These are phyloP conservation scores for Brassica incana DNA, from an alignment of 345 rosid genomes.

Conservation along the genomic window DNA sequence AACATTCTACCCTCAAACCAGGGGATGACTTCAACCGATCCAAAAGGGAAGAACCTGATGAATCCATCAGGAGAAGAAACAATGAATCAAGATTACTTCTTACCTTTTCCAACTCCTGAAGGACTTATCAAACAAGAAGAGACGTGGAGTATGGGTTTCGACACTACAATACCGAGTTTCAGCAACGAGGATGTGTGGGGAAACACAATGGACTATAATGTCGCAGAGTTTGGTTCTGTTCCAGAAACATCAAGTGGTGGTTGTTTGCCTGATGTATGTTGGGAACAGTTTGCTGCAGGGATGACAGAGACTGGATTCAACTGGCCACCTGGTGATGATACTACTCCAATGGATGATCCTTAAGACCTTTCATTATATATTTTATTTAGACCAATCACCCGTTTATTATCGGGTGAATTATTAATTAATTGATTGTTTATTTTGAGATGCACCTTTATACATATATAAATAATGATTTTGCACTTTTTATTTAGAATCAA, in stretches of 20 bases:
- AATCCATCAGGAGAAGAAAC: constrained; percentile 41
- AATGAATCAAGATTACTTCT: constrained; percentile 48
- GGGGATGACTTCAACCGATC: constrained; percentile 38
- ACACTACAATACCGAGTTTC: constrained; percentile 46
- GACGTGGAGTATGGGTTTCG: constrained; percentile 66
- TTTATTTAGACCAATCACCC: constrained; percentile 6
- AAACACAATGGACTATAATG: constrained; percentile 45
- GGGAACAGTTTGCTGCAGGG: constrained; percentile 62
- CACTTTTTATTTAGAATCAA: constrained; percentile 13
- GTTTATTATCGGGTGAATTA: constrained; percentile 26
- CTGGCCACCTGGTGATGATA: constrained; percentile 50
- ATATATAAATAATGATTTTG: constrained; percentile 8
- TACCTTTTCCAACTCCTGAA: constrained; percentile 49
- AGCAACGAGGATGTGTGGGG: constrained; percentile 56
- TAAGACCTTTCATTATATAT: constrained; percentile 9
- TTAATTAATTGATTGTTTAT: constrained; percentile 33
- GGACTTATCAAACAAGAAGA: constrained; percentile 57
- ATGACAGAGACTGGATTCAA: constrained; percentile 43
- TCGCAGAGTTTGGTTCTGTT: constrained; percentile 52
- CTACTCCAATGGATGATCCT: constrained; percentile 17
- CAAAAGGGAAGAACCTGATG: constrained; percentile 49
- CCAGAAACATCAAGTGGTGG: constrained; percentile 35
- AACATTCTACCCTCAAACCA: constrained; percentile 41
- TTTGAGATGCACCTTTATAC: constrained; percentile 32
- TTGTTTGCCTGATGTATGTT: constrained; percentile 58